Evolutionary conservation across 2,329 filamentous ascomycete species (phyloP), one percentile per base, ranked within the genome.

Genomic region (Penicillium sp.): DNA sequence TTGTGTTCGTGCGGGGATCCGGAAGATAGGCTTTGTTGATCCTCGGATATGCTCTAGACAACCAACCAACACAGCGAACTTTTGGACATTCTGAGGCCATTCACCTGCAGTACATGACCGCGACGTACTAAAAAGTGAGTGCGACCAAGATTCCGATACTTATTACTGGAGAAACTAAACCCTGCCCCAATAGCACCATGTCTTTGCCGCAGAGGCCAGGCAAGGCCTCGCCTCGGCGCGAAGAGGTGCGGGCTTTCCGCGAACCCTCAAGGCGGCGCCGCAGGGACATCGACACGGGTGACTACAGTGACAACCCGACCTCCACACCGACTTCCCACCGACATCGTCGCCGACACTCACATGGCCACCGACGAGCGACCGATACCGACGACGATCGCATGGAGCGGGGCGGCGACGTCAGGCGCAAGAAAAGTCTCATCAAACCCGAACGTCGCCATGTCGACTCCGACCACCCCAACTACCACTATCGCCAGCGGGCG

Each of bases 401-500:
- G 65, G 80, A 84, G 69, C 70, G 75, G 10, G 68, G 74, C 22
- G 68, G 60, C 19, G 84, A 86, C 16, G 65, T 87, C 56, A 74
- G 76, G 59, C 87, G 93, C 66, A 98, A 98, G 77, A 87, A 90
- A 72, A 97, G 91, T 74, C 80, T 99, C 62, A 88, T 99, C 70
- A 84, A 90, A 60, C 95, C 95, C 1, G 95, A 99, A 77, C 86
- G 95, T 64, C 89, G 89, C 68, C 86, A 90, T 65, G 91, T 96
- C 65, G 90, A 93, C 66, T 87, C 84, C 62, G 90, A 93, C 66
- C 92, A 98, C 72, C 92, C 93, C 14, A 96, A 98, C 74, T 99
- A 97, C 71, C 85, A 97, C 77, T 99, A 99, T 76, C 87, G 91
- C 65, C 90, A 96, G 73, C 93, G 96, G 84, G 92, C 96, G 10